Evolutionary conservation across 495 filamentous ascomycete genomes (phyloP), one percentile per base, ranked within the genome.

Genomic region (Trichocladium uniseriatum): DNA sequence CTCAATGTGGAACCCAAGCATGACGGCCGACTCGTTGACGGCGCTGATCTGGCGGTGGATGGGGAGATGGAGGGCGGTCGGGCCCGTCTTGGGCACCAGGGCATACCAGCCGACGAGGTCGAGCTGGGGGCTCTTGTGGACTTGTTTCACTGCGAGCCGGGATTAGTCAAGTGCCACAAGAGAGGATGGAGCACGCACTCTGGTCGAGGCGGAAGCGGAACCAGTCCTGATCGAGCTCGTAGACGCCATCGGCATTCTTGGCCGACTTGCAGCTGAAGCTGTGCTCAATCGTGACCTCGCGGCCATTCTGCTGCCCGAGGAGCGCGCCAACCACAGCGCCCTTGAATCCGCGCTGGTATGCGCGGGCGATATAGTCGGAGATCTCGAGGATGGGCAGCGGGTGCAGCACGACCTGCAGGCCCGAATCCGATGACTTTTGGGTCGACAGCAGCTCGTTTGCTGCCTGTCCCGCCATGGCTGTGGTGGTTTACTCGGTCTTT

Each of bases 101-200:
- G 88, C 86, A 74, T 91, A 99, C 88, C 91, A 95, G 65, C 89
- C 92, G 31, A 96, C 87, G 18, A 97, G 74, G 56, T 97, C 92
- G 32, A 95, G 82, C 9, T 77, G 67, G 0, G 88, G 87, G 29
- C 66, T 72, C 65, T 88, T 89, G 71, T 97, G 87, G 5, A 97
- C 92, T 53, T 86, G 83, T 68, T 84, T 89, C 78, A 89, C 87
- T 91, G 54, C 9, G 13, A 7, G 15, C 7, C n/a, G n/a, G 5
- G 20, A 37, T 50, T 27, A 42, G 42, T 7, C 5, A 9, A 4
- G 28, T 31, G 3, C 2, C 36, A 22, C 6, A 3, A 10, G 14
- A 5, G 11, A 31, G n/a, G 24, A 22, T 34, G 14, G 24, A 41
- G 36, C 28, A 73, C 81, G 53, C 62, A 94, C 90, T 94, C 63